These are phyloP conservation scores for Croton setiger DNA, from an alignment of 441 rosid species.

Conservation along the genomic window DNA sequence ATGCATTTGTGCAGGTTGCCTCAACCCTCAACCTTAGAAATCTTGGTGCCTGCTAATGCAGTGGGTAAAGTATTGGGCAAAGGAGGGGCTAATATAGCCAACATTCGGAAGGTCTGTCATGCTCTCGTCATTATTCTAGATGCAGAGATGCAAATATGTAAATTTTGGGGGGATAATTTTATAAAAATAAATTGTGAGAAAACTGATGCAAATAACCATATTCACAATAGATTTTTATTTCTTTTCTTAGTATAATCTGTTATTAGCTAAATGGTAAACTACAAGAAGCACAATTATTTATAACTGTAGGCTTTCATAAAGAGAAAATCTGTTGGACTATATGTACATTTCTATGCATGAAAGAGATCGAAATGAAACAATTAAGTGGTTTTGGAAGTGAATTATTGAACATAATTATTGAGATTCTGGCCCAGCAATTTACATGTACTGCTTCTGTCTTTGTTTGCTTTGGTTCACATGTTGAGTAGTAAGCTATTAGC, in stretches of 20 bases:
- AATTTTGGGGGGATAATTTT: neutral
- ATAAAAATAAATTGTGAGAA: neutral
- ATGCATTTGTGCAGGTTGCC: conserved; percentile 43
- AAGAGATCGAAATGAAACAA: neutral
- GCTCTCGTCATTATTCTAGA: conserved; percentile 1
- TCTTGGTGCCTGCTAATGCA: conserved; percentile 79
- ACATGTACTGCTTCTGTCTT: neutral
- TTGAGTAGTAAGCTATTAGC: neutral
- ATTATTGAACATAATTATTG: neutral
- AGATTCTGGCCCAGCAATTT: neutral
- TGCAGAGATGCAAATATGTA: neutral
- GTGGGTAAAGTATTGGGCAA: conserved; percentile 86
- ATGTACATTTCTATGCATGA: neutral
- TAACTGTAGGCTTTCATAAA: neutral
- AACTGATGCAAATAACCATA: neutral
- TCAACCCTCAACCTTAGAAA: conserved; percentile 59
- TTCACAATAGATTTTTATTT: neutral
- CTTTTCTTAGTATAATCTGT: neutral
- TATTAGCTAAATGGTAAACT: no score
- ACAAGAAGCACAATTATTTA: neutral
- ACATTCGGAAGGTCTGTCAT: conserved; percentile 73
- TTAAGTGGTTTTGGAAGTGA: neutral
- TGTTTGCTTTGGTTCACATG: neutral
- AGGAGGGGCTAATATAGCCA: conserved; percentile 87
- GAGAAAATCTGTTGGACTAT: neutral